Conservation (phyloP, 1,284 basidiomycete genomes). For the Ganoderma boninense region DNA sequence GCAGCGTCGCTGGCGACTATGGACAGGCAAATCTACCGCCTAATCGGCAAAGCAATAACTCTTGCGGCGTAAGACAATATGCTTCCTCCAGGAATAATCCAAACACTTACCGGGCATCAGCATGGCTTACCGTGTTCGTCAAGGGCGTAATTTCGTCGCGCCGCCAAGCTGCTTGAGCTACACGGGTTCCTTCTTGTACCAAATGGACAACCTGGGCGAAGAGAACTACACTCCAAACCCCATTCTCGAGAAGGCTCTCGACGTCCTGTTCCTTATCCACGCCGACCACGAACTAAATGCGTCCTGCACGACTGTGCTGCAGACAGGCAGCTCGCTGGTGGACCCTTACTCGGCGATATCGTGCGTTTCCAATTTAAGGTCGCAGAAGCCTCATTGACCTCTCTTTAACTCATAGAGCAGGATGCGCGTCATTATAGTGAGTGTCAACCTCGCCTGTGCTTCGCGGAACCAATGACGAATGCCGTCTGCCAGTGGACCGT, state of each 20-base stretch:
- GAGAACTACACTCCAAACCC: constrained; percentile 82
- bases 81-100: background rate
- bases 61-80: constrained; percentile 73
- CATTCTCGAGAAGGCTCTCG: constrained; percentile 84
- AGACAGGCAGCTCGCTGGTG: constrained; percentile 87
- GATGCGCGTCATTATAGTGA: constrained; percentile 85
- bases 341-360: constrained; percentile 89
- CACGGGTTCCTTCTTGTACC: constrained; percentile 87
- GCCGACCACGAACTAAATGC: constrained; percentile 92
- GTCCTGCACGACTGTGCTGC: constrained; percentile 83
- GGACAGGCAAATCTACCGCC: constrained; percentile 90
- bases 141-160: constrained; percentile 87
- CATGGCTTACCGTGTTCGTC: constrained; percentile 90
- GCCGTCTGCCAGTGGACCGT: constrained; percentile 66
- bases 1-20: constrained; percentile 73
- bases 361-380: constrained; percentile 44
- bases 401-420: constrained; percentile 57
- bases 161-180: constrained; percentile 86
- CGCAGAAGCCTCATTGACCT: background rate
- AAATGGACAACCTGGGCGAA: constrained; percentile 84
- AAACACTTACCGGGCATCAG: constrained; percentile 44
- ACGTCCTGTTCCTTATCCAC: constrained; percentile 86
- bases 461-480: constrained; percentile 6
- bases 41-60: constrained; percentile 89
- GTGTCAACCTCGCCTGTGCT: constrained; percentile 39